phyloP scores from a whole-genome alignment of 768 basidiomycete species.

The Xerocomellus dryophilus region DNA sequence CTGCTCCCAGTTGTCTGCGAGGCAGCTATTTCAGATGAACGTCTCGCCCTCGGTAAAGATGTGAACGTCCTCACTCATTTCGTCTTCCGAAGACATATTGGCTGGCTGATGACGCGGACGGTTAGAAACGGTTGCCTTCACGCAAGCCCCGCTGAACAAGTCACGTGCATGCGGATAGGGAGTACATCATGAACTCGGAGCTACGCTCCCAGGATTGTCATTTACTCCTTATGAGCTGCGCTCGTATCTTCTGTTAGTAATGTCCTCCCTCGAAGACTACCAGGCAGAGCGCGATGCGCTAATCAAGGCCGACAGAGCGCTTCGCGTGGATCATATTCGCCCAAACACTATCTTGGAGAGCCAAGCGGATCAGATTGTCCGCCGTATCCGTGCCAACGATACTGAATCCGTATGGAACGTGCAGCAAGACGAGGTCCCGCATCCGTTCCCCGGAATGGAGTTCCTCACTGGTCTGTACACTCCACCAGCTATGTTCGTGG shows the following conservation, averaged over 20 bases:
- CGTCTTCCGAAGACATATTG: conserved; percentile 33
- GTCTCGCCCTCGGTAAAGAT: not conserved
- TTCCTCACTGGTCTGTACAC: conserved; percentile 58
- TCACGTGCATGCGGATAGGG: conserved; percentile 5
- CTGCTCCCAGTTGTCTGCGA: conserved; percentile 24
- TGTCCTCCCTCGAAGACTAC: conserved; percentile 20
- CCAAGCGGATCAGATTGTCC: conserved; percentile 55
- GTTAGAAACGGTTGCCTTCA: not conserved
- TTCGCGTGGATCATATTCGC: conserved; percentile 46
- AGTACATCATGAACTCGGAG: too few species aligned
- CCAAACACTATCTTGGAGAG: conserved; percentile 37
- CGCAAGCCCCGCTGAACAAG: not conserved
- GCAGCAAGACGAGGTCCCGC: conserved; percentile 50
- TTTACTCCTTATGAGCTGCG: too few species aligned
- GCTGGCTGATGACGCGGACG: not conserved
- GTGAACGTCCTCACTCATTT: conserved; percentile 27
- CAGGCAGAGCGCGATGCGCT: conserved; percentile 28
- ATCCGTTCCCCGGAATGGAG: conserved; percentile 76
- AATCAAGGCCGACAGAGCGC: conserved; percentile 42
- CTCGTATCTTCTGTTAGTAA: not conserved
- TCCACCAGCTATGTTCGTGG: not conserved
- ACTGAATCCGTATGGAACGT: conserved; percentile 56
- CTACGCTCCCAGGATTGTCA: too few species aligned
- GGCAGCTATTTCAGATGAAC: conserved; percentile 26
- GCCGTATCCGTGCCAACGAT: conserved; percentile 54